phyloP scores from a whole-genome alignment of 345 rosid species.

The Capsella bursapastoris region DNA sequence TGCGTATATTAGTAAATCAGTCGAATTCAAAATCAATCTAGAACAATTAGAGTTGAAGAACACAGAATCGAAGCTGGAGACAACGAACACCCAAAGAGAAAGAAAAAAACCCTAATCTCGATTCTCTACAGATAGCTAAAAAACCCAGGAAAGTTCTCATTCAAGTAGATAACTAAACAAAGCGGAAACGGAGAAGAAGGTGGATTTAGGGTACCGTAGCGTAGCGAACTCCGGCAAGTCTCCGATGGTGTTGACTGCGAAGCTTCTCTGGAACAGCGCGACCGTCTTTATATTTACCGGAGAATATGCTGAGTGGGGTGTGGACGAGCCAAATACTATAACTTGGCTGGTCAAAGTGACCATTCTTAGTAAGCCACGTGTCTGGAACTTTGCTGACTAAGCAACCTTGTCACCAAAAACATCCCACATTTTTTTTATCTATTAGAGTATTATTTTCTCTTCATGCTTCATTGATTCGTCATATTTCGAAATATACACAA shows the following conservation, averaged over 20 bases:
- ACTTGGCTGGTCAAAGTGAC: neutral
- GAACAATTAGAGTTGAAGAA: neutral
- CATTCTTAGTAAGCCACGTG: constrained; percentile 10
- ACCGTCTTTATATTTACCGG: neutral
- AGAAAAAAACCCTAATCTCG: constrained; percentile 28
- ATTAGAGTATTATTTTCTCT: no score
- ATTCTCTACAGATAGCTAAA: neutral
- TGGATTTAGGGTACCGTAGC: constrained; percentile 25
- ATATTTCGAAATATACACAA: no score
- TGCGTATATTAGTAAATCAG: constrained; percentile 6
- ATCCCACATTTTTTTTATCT: neutral
- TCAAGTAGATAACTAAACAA: neutral
- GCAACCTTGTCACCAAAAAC: neutral
- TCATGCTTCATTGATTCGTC: no score
- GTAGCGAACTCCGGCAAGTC: constrained; percentile 10
- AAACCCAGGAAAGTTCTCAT: constrained; percentile 5
- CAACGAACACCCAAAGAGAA: neutral
- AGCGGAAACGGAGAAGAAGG: neutral
- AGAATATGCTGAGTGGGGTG: neutral
- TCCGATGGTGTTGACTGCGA: constrained; percentile 1
- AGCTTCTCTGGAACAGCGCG: neutral
- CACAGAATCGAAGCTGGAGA: neutral
- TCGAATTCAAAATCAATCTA: constrained; percentile 5
- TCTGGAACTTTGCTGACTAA: neutral
- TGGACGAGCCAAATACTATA: neutral